A percentile compares a stretch with the other conserved stretches of the same genome.
phyloP scores from a whole-genome alignment of 257 asterid species.

The Paulownia fortunei region DNA sequence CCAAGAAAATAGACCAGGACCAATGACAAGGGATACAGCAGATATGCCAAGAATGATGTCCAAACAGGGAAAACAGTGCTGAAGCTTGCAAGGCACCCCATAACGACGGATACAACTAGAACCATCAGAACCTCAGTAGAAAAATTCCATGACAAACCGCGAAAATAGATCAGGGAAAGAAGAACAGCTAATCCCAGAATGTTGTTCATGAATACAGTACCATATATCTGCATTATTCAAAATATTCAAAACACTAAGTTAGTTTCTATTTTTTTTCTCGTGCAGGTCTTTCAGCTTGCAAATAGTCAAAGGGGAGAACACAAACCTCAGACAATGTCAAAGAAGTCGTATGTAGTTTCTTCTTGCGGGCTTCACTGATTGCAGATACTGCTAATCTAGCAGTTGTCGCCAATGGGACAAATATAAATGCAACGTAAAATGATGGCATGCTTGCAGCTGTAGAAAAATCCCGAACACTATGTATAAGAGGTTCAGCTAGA shows the following conservation, averaged over 20 bases:
- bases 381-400: constrained; percentile 65
- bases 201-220: constrained; percentile 63
- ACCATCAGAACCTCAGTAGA: constrained; percentile 50
- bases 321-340: constrained; percentile 66
- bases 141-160: constrained; percentile 52
- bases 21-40: constrained; percentile 56
- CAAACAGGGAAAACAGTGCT: constrained; percentile 47
- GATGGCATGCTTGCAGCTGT: constrained; percentile 51
- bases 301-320: too few species aligned
- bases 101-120: constrained; percentile 43
- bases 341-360: constrained; percentile 58
- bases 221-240: constrained; percentile 54
- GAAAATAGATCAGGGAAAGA: constrained; percentile 48
- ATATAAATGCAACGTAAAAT: constrained; percentile 55
- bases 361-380: constrained; percentile 47
- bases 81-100: constrained; percentile 55
- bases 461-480: constrained; percentile 58
- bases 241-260: not conserved
- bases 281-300: too few species aligned
- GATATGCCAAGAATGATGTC: constrained; percentile 48
- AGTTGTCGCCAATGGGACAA: constrained; percentile 65
- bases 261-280: too few species aligned
- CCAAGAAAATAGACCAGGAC: constrained; percentile 48
- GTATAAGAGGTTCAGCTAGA: constrained; percentile 68
- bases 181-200: constrained; percentile 56